Percentiles rank a stretch among this genome's conserved stretches.
Evolutionary conservation across 2,329 filamentous ascomycete species (phyloP).

Genomic region (Colletotrichum cordylinicola): DNA sequence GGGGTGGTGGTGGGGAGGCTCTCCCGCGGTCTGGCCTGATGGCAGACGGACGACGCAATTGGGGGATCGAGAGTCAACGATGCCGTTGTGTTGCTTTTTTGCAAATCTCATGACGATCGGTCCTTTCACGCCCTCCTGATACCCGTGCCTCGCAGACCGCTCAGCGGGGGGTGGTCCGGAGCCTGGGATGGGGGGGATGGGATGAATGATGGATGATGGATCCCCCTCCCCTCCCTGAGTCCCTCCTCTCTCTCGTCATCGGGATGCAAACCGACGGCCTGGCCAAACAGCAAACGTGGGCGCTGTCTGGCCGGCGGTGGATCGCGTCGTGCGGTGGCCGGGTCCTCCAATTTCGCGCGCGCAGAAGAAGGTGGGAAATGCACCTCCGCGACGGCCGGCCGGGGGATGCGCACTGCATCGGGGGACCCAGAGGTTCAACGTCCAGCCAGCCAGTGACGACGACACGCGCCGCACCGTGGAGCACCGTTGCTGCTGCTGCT

Average conservation of each 20-base stretch:
- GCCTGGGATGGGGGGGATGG: not conserved
- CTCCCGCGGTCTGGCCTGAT: not conserved
- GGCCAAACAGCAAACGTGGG: not conserved
- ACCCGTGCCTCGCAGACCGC: not conserved
- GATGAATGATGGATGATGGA: not conserved
- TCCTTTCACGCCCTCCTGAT: constrained; percentile 1
- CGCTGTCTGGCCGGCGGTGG: not conserved
- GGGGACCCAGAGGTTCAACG: not conserved
- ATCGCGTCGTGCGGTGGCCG: constrained; percentile 2
- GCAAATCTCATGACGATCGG: constrained; percentile 1
- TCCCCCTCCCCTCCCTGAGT: not conserved
- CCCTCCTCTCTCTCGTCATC: constrained; percentile 5
- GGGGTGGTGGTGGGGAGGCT: not conserved
- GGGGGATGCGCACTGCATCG: not conserved
- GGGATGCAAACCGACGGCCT: constrained; percentile 7
- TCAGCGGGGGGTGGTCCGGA: not conserved
- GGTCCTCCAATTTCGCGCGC: constrained; percentile 17
- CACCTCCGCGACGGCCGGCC: constrained; percentile 11
- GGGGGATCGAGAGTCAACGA: not conserved
- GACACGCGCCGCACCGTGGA: not conserved
- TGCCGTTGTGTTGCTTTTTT: constrained; percentile 9
- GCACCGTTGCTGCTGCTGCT: not conserved
- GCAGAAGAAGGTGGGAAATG: not conserved
- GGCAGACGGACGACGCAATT: not conserved
- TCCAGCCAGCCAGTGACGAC: not conserved